phyloP scores from a whole-genome alignment of 805 yeast species.

The Starmerella potacharoeniae region DNA sequence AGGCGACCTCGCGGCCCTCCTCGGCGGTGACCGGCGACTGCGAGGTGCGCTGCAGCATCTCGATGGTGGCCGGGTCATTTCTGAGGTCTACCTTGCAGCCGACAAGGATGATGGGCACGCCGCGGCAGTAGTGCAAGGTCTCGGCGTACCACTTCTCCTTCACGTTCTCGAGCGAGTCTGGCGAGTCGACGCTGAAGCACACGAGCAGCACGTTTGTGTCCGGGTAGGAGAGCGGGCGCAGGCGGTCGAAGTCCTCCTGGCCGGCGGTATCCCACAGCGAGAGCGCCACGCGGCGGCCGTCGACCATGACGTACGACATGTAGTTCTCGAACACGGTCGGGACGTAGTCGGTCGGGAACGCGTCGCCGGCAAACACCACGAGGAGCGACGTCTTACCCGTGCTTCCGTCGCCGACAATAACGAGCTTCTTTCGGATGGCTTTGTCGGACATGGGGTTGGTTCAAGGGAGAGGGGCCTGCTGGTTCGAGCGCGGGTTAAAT shows the following conservation, averaged over 20 bases:
- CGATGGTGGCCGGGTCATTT: conserved; percentile 66
- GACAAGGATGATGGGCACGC: conserved; percentile 82
- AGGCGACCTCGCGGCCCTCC: conserved; percentile 80
- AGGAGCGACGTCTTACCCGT: conserved; percentile 91
- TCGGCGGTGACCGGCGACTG: conserved; percentile 70
- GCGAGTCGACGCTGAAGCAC: conserved; percentile 83
- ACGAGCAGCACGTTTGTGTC: conserved; percentile 85
- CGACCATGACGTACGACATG: conserved; percentile 90
- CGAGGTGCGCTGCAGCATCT: conserved; percentile 59
- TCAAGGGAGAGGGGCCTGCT: not conserved
- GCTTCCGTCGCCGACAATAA: conserved; percentile 95
- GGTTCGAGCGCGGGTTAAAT: not conserved
- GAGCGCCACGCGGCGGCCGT: conserved; percentile 83
- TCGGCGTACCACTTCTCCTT: conserved; percentile 95
- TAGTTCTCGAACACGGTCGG: conserved; percentile 97
- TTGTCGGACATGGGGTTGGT: conserved; percentile 17
- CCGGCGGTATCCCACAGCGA: conserved; percentile 99
- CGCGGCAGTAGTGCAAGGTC: conserved; percentile 86
- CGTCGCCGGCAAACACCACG: conserved; percentile 74
- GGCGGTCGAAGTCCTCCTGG: conserved; percentile 92
- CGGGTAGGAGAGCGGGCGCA: conserved; percentile 84
- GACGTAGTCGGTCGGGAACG: conserved; percentile 87
- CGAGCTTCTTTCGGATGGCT: conserved; percentile 44
- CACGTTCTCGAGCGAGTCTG: conserved; percentile 85
- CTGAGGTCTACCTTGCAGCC: conserved; percentile 88